Percentiles rank a stretch among this genome's conserved stretches.
phyloP scores from a whole-genome alignment of 352 stramenopile genomes.

The Pythium apleroticum region DNA sequence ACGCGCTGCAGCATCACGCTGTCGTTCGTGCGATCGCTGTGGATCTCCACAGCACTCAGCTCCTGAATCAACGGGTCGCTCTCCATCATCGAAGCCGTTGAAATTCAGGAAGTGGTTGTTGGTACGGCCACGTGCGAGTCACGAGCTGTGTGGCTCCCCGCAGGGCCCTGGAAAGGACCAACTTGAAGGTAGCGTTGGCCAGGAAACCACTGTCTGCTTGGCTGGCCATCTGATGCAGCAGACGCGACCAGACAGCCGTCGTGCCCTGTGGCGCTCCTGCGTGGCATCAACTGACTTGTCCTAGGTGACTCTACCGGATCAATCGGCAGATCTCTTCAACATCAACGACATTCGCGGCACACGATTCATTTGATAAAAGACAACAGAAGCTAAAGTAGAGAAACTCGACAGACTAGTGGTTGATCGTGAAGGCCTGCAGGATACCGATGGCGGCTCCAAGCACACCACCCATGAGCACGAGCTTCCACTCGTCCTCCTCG shows the following conservation, averaged over 20 bases:
- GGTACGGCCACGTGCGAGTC: too few species aligned
- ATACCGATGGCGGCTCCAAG: slow-evolving; percentile 91
- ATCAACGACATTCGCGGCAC: neutral
- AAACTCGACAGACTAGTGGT: neutral
- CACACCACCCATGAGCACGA: slow-evolving; percentile 95
- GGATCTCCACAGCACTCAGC: neutral
- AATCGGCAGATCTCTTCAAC: neutral
- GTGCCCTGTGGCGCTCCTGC: neutral
- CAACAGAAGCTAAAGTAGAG: neutral
- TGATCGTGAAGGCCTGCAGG: slow-evolving; percentile 74
- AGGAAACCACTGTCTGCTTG: too few species aligned
- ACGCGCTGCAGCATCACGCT: neutral
- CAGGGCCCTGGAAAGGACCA: too few species aligned
- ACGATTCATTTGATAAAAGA: neutral
- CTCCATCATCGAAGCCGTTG: neutral
- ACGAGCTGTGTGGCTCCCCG: too few species aligned
- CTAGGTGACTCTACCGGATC: neutral
- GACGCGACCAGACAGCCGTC: neutral
- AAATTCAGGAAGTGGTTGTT: too few species aligned
- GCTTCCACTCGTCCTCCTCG: slow-evolving; percentile 98
- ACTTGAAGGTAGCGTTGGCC: too few species aligned
- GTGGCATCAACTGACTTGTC: neutral
- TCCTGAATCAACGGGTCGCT: neutral
- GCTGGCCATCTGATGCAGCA: too few species aligned
- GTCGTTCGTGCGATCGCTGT: neutral